Conservation (phyloP, 2,329 filamentous ascomycete species). For the Alternaria sp. region DNA sequence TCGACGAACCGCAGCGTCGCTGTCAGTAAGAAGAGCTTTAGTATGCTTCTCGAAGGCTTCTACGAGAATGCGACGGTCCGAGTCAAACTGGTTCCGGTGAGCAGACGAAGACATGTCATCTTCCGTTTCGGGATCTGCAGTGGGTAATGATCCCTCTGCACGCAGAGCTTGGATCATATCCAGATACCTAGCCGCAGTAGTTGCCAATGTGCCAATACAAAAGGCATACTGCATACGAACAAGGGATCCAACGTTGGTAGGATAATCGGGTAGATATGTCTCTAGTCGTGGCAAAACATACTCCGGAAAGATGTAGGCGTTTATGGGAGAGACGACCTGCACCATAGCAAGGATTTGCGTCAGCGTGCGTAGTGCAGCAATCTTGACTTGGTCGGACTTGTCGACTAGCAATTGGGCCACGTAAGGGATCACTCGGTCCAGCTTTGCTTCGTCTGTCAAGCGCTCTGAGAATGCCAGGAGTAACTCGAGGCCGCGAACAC, state of each 20-base stretch:
- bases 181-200: slow-evolving; percentile 83
- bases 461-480: slow-evolving; percentile 90
- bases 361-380: slow-evolving; percentile 84
- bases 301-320: slow-evolving; percentile 73
- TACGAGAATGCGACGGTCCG: slow-evolving; percentile 82
- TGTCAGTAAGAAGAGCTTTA: slow-evolving; percentile 87
- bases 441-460: slow-evolving; percentile 92
- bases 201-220: slow-evolving; percentile 87
- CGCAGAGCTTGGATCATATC: slow-evolving; percentile 90
- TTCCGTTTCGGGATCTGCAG: slow-evolving; percentile 81
- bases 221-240: slow-evolving; percentile 93
- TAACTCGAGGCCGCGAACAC: slow-evolving; percentile 88
- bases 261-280: slow-evolving; percentile 63
- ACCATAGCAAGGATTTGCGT: slow-evolving; percentile 87
- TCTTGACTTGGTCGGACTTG: slow-evolving; percentile 81
- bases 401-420: slow-evolving; percentile 85
- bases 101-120: slow-evolving; percentile 73
- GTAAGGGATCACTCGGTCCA: slow-evolving; percentile 92
- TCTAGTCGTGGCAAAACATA: slow-evolving; percentile 70
- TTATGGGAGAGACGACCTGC: slow-evolving; percentile 80
- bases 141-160: slow-evolving; percentile 81
- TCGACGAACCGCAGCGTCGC: slow-evolving; percentile 83
- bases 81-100: slow-evolving; percentile 86
- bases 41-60: slow-evolving; percentile 87
- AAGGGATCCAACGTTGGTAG: slow-evolving; percentile 64